These are phyloP conservation scores for Xylogone sp. DNA, from an alignment of 2,329 filamentous ascomycete species.

Conservation along the genomic window DNA sequence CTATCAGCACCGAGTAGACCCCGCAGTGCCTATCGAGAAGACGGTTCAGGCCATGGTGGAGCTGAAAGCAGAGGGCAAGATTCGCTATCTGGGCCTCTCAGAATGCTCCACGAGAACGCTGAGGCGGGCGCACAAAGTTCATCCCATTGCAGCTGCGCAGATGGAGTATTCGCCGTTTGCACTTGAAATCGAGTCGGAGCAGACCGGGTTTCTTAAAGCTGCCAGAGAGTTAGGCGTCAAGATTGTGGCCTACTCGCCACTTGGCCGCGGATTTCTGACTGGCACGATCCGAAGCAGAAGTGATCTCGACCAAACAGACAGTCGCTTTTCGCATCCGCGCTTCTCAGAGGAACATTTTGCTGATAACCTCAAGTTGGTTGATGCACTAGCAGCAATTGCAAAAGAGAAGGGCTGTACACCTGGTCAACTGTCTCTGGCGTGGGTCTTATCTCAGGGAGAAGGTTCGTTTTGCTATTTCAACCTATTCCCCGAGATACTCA, in stretches of 20 bases:
- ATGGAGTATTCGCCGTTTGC: constrained; percentile 49
- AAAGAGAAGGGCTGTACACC: constrained; percentile 41
- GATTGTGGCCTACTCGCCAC: constrained; percentile 42
- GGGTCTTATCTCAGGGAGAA: constrained; percentile 32
- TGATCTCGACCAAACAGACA: constrained; percentile 21
- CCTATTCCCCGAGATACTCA: not conserved
- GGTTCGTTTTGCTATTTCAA: not conserved
- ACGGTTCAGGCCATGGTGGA: constrained; percentile 34
- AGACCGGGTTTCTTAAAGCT: constrained; percentile 33
- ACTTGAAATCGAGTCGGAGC: constrained; percentile 42
- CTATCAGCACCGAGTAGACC: constrained; percentile 35
- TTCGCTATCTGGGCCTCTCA: constrained; percentile 6
- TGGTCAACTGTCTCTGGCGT: constrained; percentile 52
- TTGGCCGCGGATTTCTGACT: constrained; percentile 44
- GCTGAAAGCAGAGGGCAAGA: constrained; percentile 21
- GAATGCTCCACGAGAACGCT: constrained; percentile 5
- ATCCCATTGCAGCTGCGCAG: constrained; percentile 46
- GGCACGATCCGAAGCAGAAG: constrained; percentile 21
- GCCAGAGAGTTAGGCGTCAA: constrained; percentile 36
- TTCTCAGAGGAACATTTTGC: constrained; percentile 44
- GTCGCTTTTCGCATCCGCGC: constrained; percentile 32
- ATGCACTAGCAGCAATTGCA: constrained; percentile 37
- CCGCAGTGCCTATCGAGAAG: constrained; percentile 33
- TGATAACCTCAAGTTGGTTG: constrained; percentile 46
- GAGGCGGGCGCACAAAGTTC: constrained; percentile 32